These are phyloP conservation scores for Neocallimastix lanati DNA, from an alignment of 192 early-diverging fungal species.

Conservation along the genomic window DNA sequence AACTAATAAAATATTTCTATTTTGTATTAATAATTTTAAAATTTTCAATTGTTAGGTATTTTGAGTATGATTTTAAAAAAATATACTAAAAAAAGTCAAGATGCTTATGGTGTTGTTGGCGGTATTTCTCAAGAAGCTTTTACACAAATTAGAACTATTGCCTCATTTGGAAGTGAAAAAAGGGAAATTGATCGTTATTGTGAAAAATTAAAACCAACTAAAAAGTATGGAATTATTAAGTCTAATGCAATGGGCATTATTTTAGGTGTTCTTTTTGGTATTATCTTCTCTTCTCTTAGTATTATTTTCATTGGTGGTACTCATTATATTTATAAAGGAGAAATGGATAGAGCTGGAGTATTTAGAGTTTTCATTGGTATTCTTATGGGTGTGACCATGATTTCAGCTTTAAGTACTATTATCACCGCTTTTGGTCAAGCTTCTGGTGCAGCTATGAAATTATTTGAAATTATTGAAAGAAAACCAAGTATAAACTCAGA, in stretches of 20 bases:
- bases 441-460: conserved; percentile 59
- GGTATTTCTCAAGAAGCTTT: conserved; percentile 72
- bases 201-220: conserved; percentile 2
- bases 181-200: conserved; percentile 46
- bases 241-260: too few species aligned
- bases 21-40: too few species aligned
- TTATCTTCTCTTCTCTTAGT: conserved; percentile 12
- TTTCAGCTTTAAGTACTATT: conserved; percentile 56
- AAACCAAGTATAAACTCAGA: conserved; percentile 38
- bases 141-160: conserved; percentile 69
- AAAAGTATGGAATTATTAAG: too few species aligned
- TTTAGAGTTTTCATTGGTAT: conserved; percentile 77
- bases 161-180: conserved; percentile 60
- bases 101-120: conserved; percentile 70
- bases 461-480: conserved; percentile 70
- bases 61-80: conserved; percentile 29
- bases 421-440: conserved; percentile 54
- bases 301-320: conserved; percentile 32
- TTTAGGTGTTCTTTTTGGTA: neutral
- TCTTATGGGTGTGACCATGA: conserved; percentile 61
- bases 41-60: conserved; percentile 4
- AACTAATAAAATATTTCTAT: too few species aligned
- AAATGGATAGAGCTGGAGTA: conserved; percentile 25
- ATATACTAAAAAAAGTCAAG: conserved; percentile 26
- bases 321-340: conserved; percentile 17